Evolutionary conservation across 106 monocot species (phyloP).

Genomic region (Dendrobium catenatum): DNA sequence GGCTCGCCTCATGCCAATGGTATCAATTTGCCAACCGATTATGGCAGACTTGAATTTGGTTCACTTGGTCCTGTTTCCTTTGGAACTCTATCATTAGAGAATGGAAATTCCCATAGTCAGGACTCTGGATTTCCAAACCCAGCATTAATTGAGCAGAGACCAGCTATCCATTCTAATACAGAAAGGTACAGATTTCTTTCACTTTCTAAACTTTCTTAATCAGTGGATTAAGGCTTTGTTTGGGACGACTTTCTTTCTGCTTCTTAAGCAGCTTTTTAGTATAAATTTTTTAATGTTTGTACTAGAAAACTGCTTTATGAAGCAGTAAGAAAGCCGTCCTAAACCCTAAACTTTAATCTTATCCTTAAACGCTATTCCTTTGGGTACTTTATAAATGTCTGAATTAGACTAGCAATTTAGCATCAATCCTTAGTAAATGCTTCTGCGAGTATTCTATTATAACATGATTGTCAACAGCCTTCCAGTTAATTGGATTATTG

Average conservation of each 20-base stretch:
- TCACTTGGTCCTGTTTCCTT: constrained; percentile 30
- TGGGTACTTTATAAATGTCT: not conserved
- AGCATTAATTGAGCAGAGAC: constrained; percentile 15
- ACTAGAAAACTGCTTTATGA: no score
- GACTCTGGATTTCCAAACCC: constrained; percentile 5
- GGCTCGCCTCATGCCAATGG: constrained; percentile 25
- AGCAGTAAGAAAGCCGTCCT: no score
- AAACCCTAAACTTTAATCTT: no score
- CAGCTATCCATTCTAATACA: not conserved
- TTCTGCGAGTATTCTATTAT: not conserved
- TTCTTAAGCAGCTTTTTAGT: no score
- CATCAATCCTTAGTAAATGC: not conserved
- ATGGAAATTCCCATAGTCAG: constrained; percentile 11
- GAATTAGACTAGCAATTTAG: not conserved
- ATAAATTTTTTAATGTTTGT: no score
- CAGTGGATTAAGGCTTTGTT: not conserved
- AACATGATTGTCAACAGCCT: not conserved
- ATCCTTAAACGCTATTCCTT: not conserved
- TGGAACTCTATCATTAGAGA: constrained; percentile 7
- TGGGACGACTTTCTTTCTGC: no score
- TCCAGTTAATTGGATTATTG: not conserved
- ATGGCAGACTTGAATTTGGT: constrained; percentile 43
- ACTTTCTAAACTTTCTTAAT: not conserved
- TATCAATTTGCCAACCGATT: not conserved
- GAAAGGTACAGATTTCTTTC: constrained; percentile 23